A percentile compares a stretch with the other conserved stretches of the same genome.
Conservation (phyloP, 202 grass and related monocot genomes). For the Sporobolus alterniflorus region DNA sequence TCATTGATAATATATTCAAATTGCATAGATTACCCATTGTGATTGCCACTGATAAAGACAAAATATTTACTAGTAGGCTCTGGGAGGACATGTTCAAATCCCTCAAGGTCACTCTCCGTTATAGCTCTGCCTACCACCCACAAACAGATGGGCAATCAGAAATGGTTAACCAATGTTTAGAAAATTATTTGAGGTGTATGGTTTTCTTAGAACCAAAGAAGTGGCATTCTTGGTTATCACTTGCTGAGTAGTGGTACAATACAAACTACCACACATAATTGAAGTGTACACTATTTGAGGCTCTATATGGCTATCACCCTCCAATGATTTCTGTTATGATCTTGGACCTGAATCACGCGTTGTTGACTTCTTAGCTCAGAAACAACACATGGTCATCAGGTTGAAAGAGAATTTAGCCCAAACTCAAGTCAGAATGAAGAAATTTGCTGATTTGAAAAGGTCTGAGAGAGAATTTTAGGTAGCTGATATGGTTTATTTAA, state of each 20-base stretch:
- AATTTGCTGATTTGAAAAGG: background rate
- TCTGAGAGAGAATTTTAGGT: background rate
- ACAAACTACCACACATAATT: background rate
- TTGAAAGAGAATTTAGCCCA: background rate
- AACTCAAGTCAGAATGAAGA: background rate
- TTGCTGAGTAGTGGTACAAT: background rate
- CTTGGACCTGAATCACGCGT: background rate
- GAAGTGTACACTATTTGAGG: background rate
- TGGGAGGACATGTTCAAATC: background rate
- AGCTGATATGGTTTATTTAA: background rate
- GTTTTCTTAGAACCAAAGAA: background rate
- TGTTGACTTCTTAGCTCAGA: background rate
- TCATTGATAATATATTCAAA: background rate
- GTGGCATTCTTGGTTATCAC: background rate
- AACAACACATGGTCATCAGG: rapidly evolving
- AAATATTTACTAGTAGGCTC: background rate
- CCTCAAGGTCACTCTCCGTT: background rate
- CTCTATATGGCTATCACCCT: background rate
- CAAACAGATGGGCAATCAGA: background rate
- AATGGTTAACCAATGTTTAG: background rate
- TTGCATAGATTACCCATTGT: background rate
- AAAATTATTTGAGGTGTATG: background rate
- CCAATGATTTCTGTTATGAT: background rate
- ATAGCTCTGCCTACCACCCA: background rate
- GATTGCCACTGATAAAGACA: background rate